phyloP scores from a whole-genome alignment of 768 basidiomycete species.

The Naganishia onofrii region DNA sequence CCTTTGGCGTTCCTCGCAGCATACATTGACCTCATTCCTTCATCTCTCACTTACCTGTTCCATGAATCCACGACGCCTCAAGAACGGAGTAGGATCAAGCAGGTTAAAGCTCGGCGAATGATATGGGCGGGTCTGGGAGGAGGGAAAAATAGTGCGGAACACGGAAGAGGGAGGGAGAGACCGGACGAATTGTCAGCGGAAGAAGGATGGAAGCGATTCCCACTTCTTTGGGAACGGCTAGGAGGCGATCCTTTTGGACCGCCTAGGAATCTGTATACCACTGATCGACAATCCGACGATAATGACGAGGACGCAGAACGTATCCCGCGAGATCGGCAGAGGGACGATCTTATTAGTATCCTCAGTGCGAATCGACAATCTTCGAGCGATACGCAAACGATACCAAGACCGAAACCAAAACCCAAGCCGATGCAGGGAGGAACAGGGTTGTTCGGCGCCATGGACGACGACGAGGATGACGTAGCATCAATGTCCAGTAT shows the following conservation, averaged over 20 bases:
- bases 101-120: slow-evolving; percentile 45
- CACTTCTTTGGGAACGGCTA: slow-evolving; percentile 46
- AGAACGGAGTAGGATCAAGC: slow-evolving; percentile 39
- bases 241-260: slow-evolving; percentile 37
- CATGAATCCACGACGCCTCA: slow-evolving; percentile 35
- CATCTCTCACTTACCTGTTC: slow-evolving; percentile 35
- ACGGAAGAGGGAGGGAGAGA: not conserved
- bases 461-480: slow-evolving; percentile 15
- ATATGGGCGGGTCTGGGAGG: slow-evolving; percentile 32
- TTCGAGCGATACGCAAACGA: not conserved
- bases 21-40: slow-evolving; percentile 38
- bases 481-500: slow-evolving; percentile 1
- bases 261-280: not conserved
- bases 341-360: not conserved
- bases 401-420: not conserved
- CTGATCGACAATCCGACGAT: not conserved
- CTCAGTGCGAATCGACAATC: not conserved
- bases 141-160: not conserved
- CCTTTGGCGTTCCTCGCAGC: slow-evolving; percentile 41
- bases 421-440: not conserved
- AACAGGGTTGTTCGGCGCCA: slow-evolving; percentile 21
- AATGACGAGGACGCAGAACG: not conserved
- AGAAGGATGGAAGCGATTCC: slow-evolving; percentile 39
- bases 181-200: slow-evolving; percentile 16
- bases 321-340: not conserved